These are phyloP conservation scores for Cordyceps militaris DNA, from an alignment of 2,329 filamentous ascomycete species.

Conservation along the genomic window DNA sequence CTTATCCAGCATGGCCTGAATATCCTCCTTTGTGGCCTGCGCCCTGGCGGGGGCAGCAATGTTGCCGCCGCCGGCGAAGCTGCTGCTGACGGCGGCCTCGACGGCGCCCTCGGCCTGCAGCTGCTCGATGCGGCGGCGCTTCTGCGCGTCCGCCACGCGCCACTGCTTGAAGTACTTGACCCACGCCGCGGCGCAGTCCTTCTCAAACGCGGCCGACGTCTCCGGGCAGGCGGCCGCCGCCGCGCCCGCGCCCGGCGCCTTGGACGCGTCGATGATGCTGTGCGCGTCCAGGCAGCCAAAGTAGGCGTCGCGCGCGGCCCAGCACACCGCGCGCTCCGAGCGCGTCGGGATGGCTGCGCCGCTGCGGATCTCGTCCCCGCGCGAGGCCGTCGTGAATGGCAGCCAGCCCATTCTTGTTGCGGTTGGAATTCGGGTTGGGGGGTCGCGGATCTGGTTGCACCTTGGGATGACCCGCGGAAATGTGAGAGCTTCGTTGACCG, in stretches of 20 bases:
- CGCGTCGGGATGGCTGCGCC: constrained; percentile 73
- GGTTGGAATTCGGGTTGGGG: not conserved
- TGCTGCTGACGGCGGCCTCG: constrained; percentile 42
- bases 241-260: constrained; percentile 32
- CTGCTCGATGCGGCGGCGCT: constrained; percentile 69
- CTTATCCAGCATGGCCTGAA: constrained; percentile 33
- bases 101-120: constrained; percentile 67
- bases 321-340: constrained; percentile 74
- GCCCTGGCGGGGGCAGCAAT: constrained; percentile 21
- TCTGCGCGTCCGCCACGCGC: constrained; percentile 84
- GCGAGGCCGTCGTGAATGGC: constrained; percentile 40
- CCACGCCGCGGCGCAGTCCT: constrained; percentile 85
- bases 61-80: constrained; percentile 28
- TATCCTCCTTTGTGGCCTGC: constrained; percentile 28
- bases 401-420: constrained; percentile 37
- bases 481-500: not conserved
- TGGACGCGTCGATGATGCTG: constrained; percentile 64
- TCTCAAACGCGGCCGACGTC: constrained; percentile 58
- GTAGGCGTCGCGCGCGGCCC: constrained; percentile 81
- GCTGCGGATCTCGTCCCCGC: constrained; percentile 47
- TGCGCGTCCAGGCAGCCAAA: constrained; percentile 80
- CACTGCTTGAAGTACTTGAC: constrained; percentile 98
- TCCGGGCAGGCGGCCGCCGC: constrained; percentile 32
- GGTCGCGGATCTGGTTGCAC: too few species aligned
- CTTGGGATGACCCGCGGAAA: too few species aligned